Evolutionary conservation across 2,329 filamentous ascomycete genomes (phyloP), one percentile per base, ranked within the genome.

Genomic region (Colletotrichum horii): DNA sequence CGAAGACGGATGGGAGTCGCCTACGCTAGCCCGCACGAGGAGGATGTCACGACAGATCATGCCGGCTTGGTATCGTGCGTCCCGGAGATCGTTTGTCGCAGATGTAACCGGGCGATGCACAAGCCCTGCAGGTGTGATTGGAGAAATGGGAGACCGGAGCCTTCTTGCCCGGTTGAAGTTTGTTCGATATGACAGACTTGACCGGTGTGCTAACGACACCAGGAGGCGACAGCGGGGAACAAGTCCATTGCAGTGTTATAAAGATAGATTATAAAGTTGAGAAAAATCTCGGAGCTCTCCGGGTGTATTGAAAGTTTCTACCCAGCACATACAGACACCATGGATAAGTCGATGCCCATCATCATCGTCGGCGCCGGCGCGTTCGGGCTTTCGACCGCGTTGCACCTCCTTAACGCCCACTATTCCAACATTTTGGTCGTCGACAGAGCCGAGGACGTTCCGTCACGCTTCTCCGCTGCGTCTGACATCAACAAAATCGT

Each of bases 401-500:
- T 86, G n/a, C 87, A 89, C 67, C 83, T 90, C 6, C 79, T 82
- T 19, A 79, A 82, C 6, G 79, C 83, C 1, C 88, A 87, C 1
- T 88, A 87, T 74, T 85, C 79, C 0, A 81, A 88, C 71, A 84
- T 90, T 56, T 87, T 87, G 5, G 85, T 90, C 9, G 84, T 88
- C 16, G 89, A 91, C 24, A 82, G 82, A 56, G 82, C 81, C 15
- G 79, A 80, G 7, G 71, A 79, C 22, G 77, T 81, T 14, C 90
- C 90, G 1, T 88, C 89, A 3, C 74, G 74, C 0, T 83, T 82
- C 78, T 91, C 91, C 0, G 91, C 90, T 0, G 90, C 87, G 24
- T 90, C 91, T 70, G 90, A 93, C 77, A 79, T 92, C 34, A 93
- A 92, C 80, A 93, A 93, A 80, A 92, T 92, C 71, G 84, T 92